Base-by-base conservation (phyloP, 2,329 filamentous ascomycete species). In the Diaporthe eres region DNA sequence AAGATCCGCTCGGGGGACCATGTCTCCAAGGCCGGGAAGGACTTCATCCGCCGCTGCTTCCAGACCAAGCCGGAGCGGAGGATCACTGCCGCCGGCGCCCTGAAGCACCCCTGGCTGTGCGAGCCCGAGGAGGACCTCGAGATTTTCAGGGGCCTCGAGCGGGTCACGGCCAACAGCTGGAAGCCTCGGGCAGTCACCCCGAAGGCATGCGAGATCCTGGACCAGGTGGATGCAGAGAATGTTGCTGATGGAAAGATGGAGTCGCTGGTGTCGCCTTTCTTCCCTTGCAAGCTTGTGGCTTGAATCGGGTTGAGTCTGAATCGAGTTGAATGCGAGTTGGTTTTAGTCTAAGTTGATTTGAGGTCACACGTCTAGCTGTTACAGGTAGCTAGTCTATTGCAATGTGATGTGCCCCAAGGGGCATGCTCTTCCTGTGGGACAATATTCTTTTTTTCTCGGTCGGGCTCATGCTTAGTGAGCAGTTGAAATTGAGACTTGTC, bases 71-170 rank as follows among this genome's bases (percentile, higher is more conserved):
- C 83, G 47, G 58, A 74, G 8, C 44, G 76, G 15, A 81, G 86
- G 68, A 81, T 85, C 63, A 84, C 83, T 31, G 83, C 84, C 7
- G 49, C 58, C 1, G 68, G 82, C 75, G 82, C 83, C 28, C 79
- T 83, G 65, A 58, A 76, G 25, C 85, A 87, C 77, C 53, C 74
- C 44, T 88, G 86, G 86, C 82, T 87, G 74, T 78, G 77, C 15
- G 47, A 74, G 22, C 75, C 79, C 0, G 6, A 49, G 13, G 47
- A 61, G 1, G 77, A 79, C 28, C 72, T 57, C 15, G 44, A 51
- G 37, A 51, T 74, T 47, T 80, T 81, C 65, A 60, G 72, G 42
- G 7, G 12, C 9, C 57, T 79, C 12, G 77, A 80, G 42, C 25
- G 44, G 9, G 71, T 76, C 22, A 78, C 67, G 4, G 57, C n/a